Evolutionary conservation across 2,329 filamentous ascomycete genomes (phyloP), one percentile per base, ranked within the genome.

Genomic region (Trichoderma endophyticum): DNA sequence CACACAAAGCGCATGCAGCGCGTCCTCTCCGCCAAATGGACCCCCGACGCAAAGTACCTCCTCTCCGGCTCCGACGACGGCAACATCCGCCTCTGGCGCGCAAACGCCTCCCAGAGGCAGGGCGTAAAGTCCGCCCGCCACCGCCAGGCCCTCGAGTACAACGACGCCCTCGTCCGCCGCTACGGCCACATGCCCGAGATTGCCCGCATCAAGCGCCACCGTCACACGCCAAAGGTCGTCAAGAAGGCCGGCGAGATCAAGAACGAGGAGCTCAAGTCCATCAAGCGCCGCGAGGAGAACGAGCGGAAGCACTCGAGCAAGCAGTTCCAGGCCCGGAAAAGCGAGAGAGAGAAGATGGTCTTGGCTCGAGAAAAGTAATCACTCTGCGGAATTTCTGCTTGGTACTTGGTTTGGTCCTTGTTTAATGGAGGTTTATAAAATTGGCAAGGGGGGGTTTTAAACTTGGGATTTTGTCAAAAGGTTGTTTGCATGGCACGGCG

Each of bases 231-330:
- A 24, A 93, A 94, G 86, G 90, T 94, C 71, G 90, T 98, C 75
- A 98, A 97, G 91, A 98, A 98, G 89, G 95, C 95, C 4, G 90
- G 88, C 63, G 93, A 97, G 85, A 98, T 98, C 83, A 99, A 99
- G 89, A 84, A 85, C 72, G 94, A 97, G 79, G 96, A 98, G 82
- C 82, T 98, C 77, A 90, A 90, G 82, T 89, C 93, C 39, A 92
- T 98, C 81, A 97, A 97, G 89, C 87, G 93, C 77, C 91, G 91
- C 77, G 93, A 97, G 78, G 96, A 99, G 86, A 99, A 99, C 80
- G 93, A 97, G 83, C 88, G 96, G 75, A 94, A 93, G 81, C 95
- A 99, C 82, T 92, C 90, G 72, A 94, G 92, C 85, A 95, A 96
- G 85, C 91, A 93, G 77, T 89, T 92, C 76, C 86, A 91, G 81